phyloP scores from a whole-genome alignment of 2,329 filamentous ascomycete genomes.

The Zasmidium cellare region DNA sequence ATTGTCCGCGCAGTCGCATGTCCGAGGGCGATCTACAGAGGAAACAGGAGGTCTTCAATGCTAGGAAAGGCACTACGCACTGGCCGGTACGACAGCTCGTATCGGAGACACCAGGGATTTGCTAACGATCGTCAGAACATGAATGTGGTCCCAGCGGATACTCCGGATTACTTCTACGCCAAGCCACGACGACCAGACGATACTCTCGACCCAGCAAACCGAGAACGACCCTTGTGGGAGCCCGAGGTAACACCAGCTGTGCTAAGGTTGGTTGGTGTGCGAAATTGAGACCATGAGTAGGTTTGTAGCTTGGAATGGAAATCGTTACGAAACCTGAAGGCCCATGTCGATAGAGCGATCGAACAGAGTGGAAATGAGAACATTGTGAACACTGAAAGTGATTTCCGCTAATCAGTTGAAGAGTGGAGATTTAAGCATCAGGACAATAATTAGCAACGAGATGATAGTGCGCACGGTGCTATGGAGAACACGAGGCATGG shows the following conservation, averaged over 20 bases:
- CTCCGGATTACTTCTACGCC: conserved; percentile 13
- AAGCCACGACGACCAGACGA: conserved; percentile 21
- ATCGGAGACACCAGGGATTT: neutral
- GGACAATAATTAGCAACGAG: too few relatives aligned
- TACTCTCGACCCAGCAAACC: conserved; percentile 17
- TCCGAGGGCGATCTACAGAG: conserved; percentile 14
- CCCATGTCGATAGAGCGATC: too few relatives aligned
- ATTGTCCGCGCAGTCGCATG: conserved; percentile 19
- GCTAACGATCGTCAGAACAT: conserved; percentile 16
- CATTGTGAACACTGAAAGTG: too few relatives aligned
- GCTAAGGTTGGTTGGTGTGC: conserved; percentile 17
- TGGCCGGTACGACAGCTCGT: conserved; percentile 16
- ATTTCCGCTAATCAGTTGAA: too few relatives aligned
- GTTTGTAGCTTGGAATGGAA: too few relatives aligned
- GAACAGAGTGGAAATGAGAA: too few relatives aligned
- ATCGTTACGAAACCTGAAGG: too few relatives aligned
- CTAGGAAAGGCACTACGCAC: conserved; percentile 24
- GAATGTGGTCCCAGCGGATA: conserved; percentile 25
- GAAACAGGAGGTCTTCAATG: conserved; percentile 22
- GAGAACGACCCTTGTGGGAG: conserved; percentile 15
- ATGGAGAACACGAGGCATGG: too few relatives aligned
- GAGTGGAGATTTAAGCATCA: too few relatives aligned
- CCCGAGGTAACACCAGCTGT: conserved; percentile 19
- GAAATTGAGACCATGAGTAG: too few relatives aligned
- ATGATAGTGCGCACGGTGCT: too few relatives aligned